Percentiles rank a stretch among this genome's conserved stretches.
Evolutionary conservation across 352 stramenopile genomes (phyloP).

Genomic region (Globisporangium iwayamae): DNA sequence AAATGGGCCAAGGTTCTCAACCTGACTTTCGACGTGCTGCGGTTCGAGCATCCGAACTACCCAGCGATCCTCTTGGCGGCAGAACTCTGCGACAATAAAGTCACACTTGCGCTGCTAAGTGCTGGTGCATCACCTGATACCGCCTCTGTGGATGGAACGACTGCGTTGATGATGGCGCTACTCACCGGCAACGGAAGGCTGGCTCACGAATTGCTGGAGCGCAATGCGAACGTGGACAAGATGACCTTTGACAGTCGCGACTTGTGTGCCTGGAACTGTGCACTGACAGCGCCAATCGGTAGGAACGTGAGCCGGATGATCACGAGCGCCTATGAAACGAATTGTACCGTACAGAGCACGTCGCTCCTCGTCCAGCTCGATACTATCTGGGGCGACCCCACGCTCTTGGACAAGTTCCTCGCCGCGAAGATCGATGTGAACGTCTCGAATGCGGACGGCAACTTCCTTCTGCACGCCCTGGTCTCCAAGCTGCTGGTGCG

Average conservation of each 20-base stretch:
- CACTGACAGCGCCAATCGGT: slow-evolving; percentile 29
- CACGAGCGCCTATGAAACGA: slow-evolving; percentile 13
- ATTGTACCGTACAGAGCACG: slow-evolving; percentile 18
- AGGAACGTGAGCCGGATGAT: slow-evolving; percentile 17
- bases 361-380: slow-evolving; percentile 31
- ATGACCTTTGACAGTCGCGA: slow-evolving; percentile 51
- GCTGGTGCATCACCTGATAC: slow-evolving; percentile 36
- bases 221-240: slow-evolving; percentile 41
- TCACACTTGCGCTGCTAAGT: slow-evolving; percentile 34
- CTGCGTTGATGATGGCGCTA: slow-evolving; percentile 59
- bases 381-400: slow-evolving; percentile 28
- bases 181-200: slow-evolving; percentile 41
- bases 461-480: slow-evolving; percentile 63
- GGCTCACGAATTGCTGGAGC: slow-evolving; percentile 24
- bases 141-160: slow-evolving; percentile 30
- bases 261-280: slow-evolving; percentile 56
- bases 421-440: slow-evolving; percentile 44
- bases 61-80: slow-evolving; percentile 48
- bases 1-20: slow-evolving; percentile 54
- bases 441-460: slow-evolving; percentile 49
- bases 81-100: slow-evolving; percentile 31
- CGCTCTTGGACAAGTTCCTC: slow-evolving; percentile 34
- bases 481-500: slow-evolving; percentile 52
- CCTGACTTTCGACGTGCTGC: slow-evolving; percentile 25
- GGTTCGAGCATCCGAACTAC: slow-evolving; percentile 55